Base-by-base conservation (phyloP, 2,329 filamentous ascomycete species). In the Colletotrichum coccodes region DNA sequence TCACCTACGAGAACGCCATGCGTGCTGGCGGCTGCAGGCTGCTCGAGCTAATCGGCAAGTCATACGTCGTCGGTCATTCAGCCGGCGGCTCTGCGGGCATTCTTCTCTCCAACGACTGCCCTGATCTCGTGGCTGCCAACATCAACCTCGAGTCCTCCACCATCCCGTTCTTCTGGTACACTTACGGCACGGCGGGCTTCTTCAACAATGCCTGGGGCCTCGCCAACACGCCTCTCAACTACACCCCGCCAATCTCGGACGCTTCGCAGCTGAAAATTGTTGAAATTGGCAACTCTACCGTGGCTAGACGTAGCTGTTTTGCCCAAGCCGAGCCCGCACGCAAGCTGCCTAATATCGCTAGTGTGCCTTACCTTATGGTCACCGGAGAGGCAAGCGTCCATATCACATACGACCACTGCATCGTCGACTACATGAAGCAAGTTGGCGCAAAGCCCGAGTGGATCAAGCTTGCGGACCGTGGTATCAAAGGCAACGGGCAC, bases 351-450 rank as follows among this genome's bases (percentile, higher is more conserved):
- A 85, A 89, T 28, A 75, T 91, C 14, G 73, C 75, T 4, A 78
- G 79, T 16, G 79, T 89, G 4, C 84, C 82, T 0, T 82, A 86
- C 4, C 75, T 86, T 1, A 69, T 90, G 14, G 72, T 88, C 32
- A 89, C 86, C 0, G 79, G 79, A 0, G 84, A 89, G 64, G 83
- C 88, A 7, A 86, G 85, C 60, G 83, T 81, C 30, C 88, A 90
- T 75, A 77, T 79, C 3, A 75, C 78, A 11, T 90, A 85, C 70
- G 89, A 90, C 72, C n/a, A n/a, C n/a, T n/a, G n/a, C n/a, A n/a
- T n/a, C n/a, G n/a, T n/a, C n/a, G n/a, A n/a, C n/a, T n/a, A n/a
- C n/a, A n/a, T n/a, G n/a, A n/a, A n/a, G n/a, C n/a, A n/a, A n/a
- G n/a, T n/a, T n/a, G n/a, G n/a, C n/a, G n/a, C n/a, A n/a, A n/a